phyloP scores from a whole-genome alignment of 1,284 basidiomycete species.

The Clitocybe nebularis region DNA sequence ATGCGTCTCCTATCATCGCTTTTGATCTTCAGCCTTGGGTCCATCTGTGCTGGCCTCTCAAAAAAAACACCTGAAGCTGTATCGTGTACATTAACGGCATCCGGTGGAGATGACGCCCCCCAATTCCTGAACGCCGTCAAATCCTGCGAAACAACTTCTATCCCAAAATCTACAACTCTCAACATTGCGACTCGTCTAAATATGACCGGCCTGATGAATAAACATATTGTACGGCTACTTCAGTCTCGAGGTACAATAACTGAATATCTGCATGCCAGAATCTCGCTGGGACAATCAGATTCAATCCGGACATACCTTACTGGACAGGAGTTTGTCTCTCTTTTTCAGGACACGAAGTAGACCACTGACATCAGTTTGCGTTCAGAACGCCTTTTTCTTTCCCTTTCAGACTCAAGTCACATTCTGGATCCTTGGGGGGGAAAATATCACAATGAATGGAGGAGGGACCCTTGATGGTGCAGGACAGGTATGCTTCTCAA shows the following conservation, averaged over 20 bases:
- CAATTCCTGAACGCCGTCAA: slow-evolving; percentile 42
- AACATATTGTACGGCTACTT: slow-evolving; percentile 41
- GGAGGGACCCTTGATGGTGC: slow-evolving; percentile 60
- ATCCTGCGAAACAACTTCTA: slow-evolving; percentile 39
- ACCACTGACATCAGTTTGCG: background rate
- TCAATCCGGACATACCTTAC: slow-evolving; percentile 48
- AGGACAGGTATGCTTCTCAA: slow-evolving; percentile 41
- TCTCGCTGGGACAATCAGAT: slow-evolving; percentile 47
- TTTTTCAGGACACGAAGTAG: background rate
- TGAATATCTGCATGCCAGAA: slow-evolving; percentile 26
- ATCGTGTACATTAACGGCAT: slow-evolving; percentile 37
- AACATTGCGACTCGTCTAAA: slow-evolving; percentile 49
- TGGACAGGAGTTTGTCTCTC: slow-evolving; percentile 41
- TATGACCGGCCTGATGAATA: slow-evolving; percentile 49
- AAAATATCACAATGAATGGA: slow-evolving; percentile 52
- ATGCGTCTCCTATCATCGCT: slow-evolving; percentile 8
- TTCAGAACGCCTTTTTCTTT: slow-evolving; percentile 49
- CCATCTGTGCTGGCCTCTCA: slow-evolving; percentile 5
- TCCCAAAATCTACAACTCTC: slow-evolving; percentile 45
- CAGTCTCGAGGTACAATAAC: background rate
- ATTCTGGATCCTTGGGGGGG: slow-evolving; percentile 61
- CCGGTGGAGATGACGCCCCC: slow-evolving; percentile 51
- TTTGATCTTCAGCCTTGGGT: slow-evolving; percentile 5
- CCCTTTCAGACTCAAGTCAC: slow-evolving; percentile 56
- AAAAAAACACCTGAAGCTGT: slow-evolving; percentile 1